Evolutionary conservation across 805 yeast genomes (phyloP), one percentile per base, ranked within the genome.

Genomic region (Priceomyces carsonii): DNA sequence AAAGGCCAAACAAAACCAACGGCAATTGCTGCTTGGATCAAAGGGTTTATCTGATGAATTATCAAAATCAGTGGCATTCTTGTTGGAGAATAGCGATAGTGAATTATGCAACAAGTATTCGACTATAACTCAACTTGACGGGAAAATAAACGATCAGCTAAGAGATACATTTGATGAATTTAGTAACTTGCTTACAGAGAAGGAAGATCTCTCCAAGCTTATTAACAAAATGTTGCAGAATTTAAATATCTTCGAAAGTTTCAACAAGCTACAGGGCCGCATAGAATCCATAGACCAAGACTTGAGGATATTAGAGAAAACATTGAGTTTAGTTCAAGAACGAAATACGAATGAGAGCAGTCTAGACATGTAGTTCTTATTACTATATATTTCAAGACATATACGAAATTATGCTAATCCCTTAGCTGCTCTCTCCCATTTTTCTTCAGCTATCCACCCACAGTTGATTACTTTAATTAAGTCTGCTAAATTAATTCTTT

Each of bases 401-500:
- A 20, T 12, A 30, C 14, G 33, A 15, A 30, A 13, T 33, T 41
- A 61, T 4, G 69, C 53, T 33, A 66, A 45, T 1, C 73, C 73
- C 20, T 49, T 52, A 4, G 71, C 70, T 3, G 75, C 75, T 23
- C 71, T 61, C 39, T 76, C 82, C 91, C 93, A 90, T 45, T 79
- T 77, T 33, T 82, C 87, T 15, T 79, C 79, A 40, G 79, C 81
- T 10, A 74, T 71, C 98, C 98, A 90, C 13, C 96, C 96, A 3
- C 84, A 77, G 49, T 86, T 80, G 26, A 90, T 73, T 16, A 90
- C 75, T 44, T 74, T 73, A 33, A 88, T 55, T 26, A 85, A 78
- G 55, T 88, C 95, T 39, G 67, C 69, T 48, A 91, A 71, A 57
- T 85, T 87, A 61, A 91, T 67, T 10, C 89, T 85, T 38, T 55